phyloP scores from a whole-genome alignment of 345 rosid genomes.

The Corchorus capsularis region DNA sequence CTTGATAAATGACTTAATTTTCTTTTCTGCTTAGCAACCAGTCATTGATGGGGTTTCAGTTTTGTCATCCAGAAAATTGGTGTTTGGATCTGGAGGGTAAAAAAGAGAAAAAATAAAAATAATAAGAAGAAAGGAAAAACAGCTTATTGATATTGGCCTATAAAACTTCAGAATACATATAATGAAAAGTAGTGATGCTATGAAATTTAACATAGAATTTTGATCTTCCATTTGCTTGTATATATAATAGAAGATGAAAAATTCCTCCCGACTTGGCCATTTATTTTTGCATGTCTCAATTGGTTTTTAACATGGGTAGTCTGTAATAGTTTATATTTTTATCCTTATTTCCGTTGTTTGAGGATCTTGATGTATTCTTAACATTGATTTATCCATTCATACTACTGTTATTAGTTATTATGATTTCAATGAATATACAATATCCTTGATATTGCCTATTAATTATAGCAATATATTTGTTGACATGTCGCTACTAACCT shows the following conservation, averaged over 20 bases:
- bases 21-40: too few species aligned
- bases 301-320: background rate
- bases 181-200: background rate
- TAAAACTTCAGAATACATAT: background rate
- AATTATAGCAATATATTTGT: background rate
- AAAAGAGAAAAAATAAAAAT: too few species aligned
- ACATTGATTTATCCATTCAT: background rate
- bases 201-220: slow-evolving; percentile 1
- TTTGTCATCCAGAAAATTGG: too few species aligned
- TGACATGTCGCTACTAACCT: background rate
- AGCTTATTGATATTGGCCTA: too few species aligned
- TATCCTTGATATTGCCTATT: background rate
- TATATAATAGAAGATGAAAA: background rate
- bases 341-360: background rate
- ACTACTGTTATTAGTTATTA: background rate
- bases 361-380: background rate
- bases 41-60: too few species aligned
- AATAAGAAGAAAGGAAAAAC: too few species aligned
- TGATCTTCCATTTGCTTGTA: background rate
- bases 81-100: too few species aligned
- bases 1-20: too few species aligned
- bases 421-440: background rate
- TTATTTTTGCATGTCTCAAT: background rate
- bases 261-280: background rate
- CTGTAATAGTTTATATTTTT: background rate